phyloP scores from a whole-genome alignment of 495 filamentous ascomycete species.

The Aspergillus campestris region DNA sequence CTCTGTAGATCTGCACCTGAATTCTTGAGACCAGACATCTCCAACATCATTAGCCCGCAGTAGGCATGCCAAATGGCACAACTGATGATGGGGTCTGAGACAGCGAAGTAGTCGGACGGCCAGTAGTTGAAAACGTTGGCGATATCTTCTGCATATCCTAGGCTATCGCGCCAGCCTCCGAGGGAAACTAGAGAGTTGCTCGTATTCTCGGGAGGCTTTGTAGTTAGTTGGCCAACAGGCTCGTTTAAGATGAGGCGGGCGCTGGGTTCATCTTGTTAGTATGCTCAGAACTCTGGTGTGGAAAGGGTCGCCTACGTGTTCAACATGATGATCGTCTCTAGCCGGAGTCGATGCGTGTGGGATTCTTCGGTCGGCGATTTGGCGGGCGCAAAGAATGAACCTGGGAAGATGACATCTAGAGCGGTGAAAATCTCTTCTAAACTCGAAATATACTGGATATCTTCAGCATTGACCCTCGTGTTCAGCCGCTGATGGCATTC shows the following conservation, averaged over 20 bases:
- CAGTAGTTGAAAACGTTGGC: constrained; percentile 1
- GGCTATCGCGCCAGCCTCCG: not conserved
- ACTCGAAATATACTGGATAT: not conserved
- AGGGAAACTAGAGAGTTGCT: not conserved
- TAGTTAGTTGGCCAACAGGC: not conserved
- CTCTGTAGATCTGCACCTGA: not conserved
- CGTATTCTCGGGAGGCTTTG: not conserved
- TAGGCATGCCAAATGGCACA: constrained; percentile 5
- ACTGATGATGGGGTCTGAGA: constrained; percentile 1
- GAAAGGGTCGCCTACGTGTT: not conserved
- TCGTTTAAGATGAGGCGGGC: constrained; percentile 2
- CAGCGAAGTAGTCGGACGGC: constrained; percentile 2
- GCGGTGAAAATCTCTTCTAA: constrained; percentile 1
- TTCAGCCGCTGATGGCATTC: constrained; percentile 2
- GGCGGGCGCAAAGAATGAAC: not conserved
- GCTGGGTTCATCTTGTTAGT: not conserved
- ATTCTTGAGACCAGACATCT: constrained; percentile 1
- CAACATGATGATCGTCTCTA: constrained; percentile 4
- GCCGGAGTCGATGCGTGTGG: not conserved
- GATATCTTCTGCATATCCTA: not conserved
- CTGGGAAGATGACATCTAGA: constrained; percentile 1
- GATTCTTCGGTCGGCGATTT: not conserved
- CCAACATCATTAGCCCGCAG: not conserved
- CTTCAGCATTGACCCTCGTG: not conserved
- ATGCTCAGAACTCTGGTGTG: too few species aligned